These are phyloP conservation scores for Colletotrichum sp. DNA, from an alignment of 2,329 filamentous ascomycete species.

Conservation along the genomic window DNA sequence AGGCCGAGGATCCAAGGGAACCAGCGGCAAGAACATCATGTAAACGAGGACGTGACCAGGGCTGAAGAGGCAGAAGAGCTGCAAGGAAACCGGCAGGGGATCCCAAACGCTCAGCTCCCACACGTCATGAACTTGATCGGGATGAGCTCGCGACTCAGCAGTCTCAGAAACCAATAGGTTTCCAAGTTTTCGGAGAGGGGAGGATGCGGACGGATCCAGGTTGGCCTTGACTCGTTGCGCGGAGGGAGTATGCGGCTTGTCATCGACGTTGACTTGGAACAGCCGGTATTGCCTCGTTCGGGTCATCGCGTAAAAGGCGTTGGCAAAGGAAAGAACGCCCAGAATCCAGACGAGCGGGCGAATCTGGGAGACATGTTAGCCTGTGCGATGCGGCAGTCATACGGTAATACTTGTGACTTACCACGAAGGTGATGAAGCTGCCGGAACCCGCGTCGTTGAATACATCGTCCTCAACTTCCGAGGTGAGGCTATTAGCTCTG, in stretches of 20 bases:
- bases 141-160: conserved; percentile 84
- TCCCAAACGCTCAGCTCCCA: conserved; percentile 97
- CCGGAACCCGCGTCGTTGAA: conserved; percentile 75
- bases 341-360: conserved; percentile 75
- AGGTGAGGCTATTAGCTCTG: conserved; percentile 72
- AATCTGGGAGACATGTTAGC: conserved; percentile 50
- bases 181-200: conserved; percentile 78
- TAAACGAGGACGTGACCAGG: conserved; percentile 93
- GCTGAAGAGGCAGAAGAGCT: conserved; percentile 88
- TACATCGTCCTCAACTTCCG: conserved; percentile 73
- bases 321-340: conserved; percentile 69
- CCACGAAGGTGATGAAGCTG: conserved; percentile 67
- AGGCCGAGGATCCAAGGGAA: conserved; percentile 76
- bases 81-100: conserved; percentile 81
- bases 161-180: conserved; percentile 70
- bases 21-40: conserved; percentile 83
- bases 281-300: conserved; percentile 87
- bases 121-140: conserved; percentile 82
- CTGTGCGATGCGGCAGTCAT: not conserved
- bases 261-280: conserved; percentile 86
- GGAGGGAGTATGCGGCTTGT: conserved; percentile 78
- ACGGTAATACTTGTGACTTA: conserved; percentile 37
- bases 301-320: conserved; percentile 82
- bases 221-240: conserved; percentile 88
- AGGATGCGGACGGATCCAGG: conserved; percentile 78